Percentiles rank a stretch among this genome's conserved stretches.
phyloP scores from a whole-genome alignment of 106 monocot genomes.

The Dendrobium catenatum region DNA sequence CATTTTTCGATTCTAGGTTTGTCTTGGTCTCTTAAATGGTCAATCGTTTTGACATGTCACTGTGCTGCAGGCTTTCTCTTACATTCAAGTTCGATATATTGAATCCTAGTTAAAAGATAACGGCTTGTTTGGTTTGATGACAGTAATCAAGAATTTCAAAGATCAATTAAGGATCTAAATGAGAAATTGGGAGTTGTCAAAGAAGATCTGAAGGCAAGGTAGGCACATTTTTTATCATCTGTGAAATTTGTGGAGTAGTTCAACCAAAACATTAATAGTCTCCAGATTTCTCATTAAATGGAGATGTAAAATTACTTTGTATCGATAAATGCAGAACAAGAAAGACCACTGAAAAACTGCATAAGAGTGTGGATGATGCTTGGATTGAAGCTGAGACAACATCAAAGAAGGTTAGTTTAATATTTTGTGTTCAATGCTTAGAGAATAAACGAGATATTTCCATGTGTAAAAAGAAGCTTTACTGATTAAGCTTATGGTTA shows the following conservation, averaged over 20 bases:
- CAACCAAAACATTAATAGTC: not conserved
- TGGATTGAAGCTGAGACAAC: constrained; percentile 84
- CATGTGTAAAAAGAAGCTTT: not conserved
- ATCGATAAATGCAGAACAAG: constrained; percentile 69
- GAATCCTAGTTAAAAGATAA: not conserved
- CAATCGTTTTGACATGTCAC: not conserved
- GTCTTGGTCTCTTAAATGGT: not conserved
- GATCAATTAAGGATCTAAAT: constrained; percentile 82
- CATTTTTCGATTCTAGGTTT: not conserved
- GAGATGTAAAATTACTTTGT: constrained; percentile 1
- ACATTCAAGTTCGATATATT: not conserved
- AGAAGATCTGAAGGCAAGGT: constrained; percentile 88
- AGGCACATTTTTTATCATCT: constrained; percentile 6
- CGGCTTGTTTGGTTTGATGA: constrained; percentile 5
- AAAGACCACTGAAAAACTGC: constrained; percentile 71
- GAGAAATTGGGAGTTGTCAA: constrained; percentile 76
- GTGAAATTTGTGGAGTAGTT: not conserved
- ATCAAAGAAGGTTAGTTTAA: constrained; percentile 67
- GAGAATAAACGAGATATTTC: not conserved
- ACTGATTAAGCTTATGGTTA: not conserved
- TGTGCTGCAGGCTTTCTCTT: not conserved
- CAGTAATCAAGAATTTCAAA: constrained; percentile 84
- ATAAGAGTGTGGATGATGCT: constrained; percentile 69
- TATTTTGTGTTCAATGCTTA: not conserved
- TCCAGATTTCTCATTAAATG: not conserved